A percentile compares a stretch with the other conserved stretches of the same genome.
These are phyloP conservation scores for Calvatia gigantea DNA, from an alignment of 768 basidiomycete species.

Conservation along the genomic window DNA sequence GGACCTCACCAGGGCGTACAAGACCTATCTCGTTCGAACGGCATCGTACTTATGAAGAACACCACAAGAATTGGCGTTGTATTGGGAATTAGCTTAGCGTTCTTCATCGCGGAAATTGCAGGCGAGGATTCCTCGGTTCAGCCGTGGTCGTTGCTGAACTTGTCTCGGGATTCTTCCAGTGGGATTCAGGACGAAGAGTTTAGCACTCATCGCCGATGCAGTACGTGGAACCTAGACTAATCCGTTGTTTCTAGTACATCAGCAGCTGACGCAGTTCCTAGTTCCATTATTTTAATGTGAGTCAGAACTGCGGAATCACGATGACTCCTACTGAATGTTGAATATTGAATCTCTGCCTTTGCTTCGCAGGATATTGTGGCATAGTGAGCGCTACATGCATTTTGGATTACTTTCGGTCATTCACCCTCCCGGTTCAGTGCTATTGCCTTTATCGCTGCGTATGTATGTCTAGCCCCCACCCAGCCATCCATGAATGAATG, in stretches of 20 bases:
- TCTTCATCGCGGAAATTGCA: constrained; percentile 49
- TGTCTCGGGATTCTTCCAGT: constrained; percentile 25
- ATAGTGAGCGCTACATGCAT: constrained; percentile 29
- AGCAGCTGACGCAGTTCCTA: constrained; percentile 18
- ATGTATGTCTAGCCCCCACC: constrained; percentile 28
- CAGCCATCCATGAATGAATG: constrained; percentile 10
- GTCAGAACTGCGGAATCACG: constrained; percentile 16
- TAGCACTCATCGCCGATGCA: constrained; percentile 55
- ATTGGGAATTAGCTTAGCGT: constrained; percentile 40
- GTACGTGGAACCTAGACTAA: constrained; percentile 28
- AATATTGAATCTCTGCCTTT: not conserved
- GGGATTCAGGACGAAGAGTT: constrained; percentile 51
- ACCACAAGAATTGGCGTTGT: constrained; percentile 45
- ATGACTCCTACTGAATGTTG: constrained; percentile 2
- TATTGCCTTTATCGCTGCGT: constrained; percentile 43
- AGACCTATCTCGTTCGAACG: not conserved
- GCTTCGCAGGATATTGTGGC: constrained; percentile 40
- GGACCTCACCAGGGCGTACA: not conserved
- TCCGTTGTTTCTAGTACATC: not conserved
- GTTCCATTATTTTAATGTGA: constrained; percentile 56
- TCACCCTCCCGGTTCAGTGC: constrained; percentile 23
- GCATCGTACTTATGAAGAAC: constrained; percentile 34
- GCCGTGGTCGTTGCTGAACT: not conserved
- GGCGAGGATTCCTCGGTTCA: constrained; percentile 24
- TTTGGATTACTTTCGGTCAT: not conserved